Evolutionary conservation across 306 rosid genomes (phyloP).

Genomic region (Arachis hypogaea): DNA sequence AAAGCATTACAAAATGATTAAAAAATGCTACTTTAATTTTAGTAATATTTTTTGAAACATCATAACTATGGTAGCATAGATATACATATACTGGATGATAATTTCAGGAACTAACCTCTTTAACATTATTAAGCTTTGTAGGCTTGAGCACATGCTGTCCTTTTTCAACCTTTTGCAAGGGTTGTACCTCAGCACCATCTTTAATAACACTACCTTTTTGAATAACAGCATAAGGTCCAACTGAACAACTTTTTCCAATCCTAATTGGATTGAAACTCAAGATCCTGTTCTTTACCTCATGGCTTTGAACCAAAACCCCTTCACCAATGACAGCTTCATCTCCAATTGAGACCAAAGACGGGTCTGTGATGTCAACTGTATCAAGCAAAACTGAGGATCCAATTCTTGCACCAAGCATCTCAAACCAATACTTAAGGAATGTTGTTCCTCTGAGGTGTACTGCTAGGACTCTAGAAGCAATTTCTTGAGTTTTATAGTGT

Average conservation of each 20-base stretch:
- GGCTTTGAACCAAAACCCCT: slow-evolving; percentile 90
- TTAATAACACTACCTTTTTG: slow-evolving; percentile 74
- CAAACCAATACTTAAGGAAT: slow-evolving; percentile 81
- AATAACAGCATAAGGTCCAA: slow-evolving; percentile 84
- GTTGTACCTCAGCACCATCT: slow-evolving; percentile 62
- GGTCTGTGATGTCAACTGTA: slow-evolving; percentile 90
- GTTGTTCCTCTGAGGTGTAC: slow-evolving; percentile 86
- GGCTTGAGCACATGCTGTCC: slow-evolving; percentile 51
- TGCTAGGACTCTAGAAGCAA: slow-evolving; percentile 79
- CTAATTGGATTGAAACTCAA: slow-evolving; percentile 73
- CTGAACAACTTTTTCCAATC: slow-evolving; percentile 64
- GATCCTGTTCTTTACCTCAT: slow-evolving; percentile 82
- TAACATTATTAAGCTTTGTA: slow-evolving; percentile 46
- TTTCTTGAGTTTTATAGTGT: slow-evolving; percentile 73
- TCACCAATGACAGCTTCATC: slow-evolving; percentile 81
- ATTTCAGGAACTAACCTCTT: slow-evolving; percentile 53
- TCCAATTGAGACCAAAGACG: slow-evolving; percentile 83
- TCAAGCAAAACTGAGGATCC: slow-evolving; percentile 86
- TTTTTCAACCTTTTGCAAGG: slow-evolving; percentile 74
- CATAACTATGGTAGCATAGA: too few species aligned
- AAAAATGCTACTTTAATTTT: too few species aligned
- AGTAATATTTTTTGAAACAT: too few species aligned
- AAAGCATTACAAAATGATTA: too few species aligned
- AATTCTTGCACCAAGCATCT: slow-evolving; percentile 89
- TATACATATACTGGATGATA: too few species aligned